Base-by-base conservation (phyloP, 116 monocot genomes). In the Dioscorea cayenensis region DNA sequence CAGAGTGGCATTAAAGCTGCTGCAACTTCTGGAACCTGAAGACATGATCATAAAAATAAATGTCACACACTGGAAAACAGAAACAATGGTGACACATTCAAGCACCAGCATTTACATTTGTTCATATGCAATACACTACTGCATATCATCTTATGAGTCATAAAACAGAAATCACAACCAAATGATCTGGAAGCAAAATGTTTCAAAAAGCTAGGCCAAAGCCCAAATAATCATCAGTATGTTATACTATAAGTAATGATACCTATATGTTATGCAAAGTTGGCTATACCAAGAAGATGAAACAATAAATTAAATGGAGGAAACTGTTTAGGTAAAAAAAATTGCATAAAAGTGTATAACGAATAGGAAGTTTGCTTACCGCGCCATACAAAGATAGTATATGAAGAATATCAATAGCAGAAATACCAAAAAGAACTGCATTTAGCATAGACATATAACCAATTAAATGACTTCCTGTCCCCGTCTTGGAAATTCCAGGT, bases 341-440 rank as follows among this genome's bases (percentile, higher is more conserved):
- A 32, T 55, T 55, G 16, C 16, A n/a, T 6, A 55, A 0, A n/a
- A 55, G 55, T 5, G 43, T 43, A 3, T 19, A 55, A 55, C 17
- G 19, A 5, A 55, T n/a, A 55, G 55, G 55, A 55, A 16, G 17
- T 55, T 62, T 60, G 10, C 79, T 85, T 78, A 92, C 95, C 90
- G 84, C 78, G 60, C 95, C 95, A 78, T 86, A 92, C 43, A 96
- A 72, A 73, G 95, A 92, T 49, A 96, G 83, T n/a, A 96, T 96
- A 75, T 96, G 92, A 55, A 96, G 84, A 65, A 71, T 75, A 72
- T 96, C 92, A 65, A 84, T 70, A 61, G 73, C 80, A 63, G 80
- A 82, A 58, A 82, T 65, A n/a, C 84, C 82, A 51, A 80, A 86
- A 28, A 96, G 79, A 43, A 92, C 51, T 21, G 90, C 76, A 79